phyloP scores from a whole-genome alignment of 2,329 filamentous ascomycete genomes.

The Juglanconis juglandina region DNA sequence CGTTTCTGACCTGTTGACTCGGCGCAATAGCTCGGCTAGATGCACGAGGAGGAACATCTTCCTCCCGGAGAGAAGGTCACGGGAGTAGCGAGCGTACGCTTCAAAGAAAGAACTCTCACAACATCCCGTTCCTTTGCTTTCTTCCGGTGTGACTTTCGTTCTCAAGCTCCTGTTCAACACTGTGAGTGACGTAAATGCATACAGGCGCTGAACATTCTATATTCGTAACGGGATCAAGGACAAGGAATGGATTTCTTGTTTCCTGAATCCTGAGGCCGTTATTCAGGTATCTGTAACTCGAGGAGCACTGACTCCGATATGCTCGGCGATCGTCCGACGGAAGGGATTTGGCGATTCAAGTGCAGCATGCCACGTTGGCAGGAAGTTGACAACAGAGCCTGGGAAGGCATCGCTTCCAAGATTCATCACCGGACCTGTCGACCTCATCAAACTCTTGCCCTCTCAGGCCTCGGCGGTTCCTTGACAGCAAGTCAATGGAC shows the following conservation, averaged over 20 bases:
- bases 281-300: slow-evolving; percentile 10
- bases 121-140: background rate
- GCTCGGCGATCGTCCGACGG: slow-evolving; percentile 14
- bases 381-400: background rate
- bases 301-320: slow-evolving; percentile 3
- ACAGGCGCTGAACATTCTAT: background rate
- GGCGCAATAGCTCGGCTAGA: slow-evolving; percentile 9
- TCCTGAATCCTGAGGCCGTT: background rate
- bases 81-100: background rate
- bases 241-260: slow-evolving; percentile 9
- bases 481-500: background rate
- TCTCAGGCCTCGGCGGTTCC: background rate
- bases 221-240: background rate
- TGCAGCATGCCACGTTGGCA: background rate
- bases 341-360: slow-evolving; percentile 10
- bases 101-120: background rate
- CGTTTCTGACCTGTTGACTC: slow-evolving; percentile 4
- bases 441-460: background rate
- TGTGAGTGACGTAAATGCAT: slow-evolving; percentile 4
- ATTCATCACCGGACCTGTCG: background rate
- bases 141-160: background rate
- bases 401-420: background rate
- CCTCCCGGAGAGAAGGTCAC: slow-evolving; percentile 6
- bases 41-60: background rate
- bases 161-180: slow-evolving; percentile 2